phyloP scores from a whole-genome alignment of 2,329 filamentous ascomycete genomes.

The Trichoderma guizhouense region DNA sequence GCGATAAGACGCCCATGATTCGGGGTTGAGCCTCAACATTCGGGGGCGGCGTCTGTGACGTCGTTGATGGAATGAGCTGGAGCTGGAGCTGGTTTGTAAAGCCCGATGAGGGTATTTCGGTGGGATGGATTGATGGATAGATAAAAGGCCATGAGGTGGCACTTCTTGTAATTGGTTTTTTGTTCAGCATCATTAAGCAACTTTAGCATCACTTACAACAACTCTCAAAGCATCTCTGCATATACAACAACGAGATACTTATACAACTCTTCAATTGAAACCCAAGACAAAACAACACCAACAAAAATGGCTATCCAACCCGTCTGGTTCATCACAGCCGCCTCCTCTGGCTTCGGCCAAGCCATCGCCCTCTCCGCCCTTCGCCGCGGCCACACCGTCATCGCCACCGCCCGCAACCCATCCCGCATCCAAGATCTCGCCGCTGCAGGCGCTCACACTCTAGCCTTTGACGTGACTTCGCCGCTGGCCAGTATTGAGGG shows the following conservation, averaged over 20 bases:
- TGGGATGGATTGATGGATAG: not conserved
- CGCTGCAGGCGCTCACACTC: conserved; percentile 39
- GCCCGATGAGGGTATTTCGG: not conserved
- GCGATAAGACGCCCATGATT: not conserved
- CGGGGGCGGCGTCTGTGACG: not conserved
- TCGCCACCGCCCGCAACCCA: conserved; percentile 47
- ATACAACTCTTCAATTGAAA: not conserved
- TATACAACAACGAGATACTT: not conserved
- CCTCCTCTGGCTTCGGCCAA: conserved; percentile 50
- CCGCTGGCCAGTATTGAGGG: conserved; percentile 35
- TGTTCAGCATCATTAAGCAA: not conserved
- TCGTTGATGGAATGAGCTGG: not conserved
- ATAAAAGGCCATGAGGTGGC: not conserved
- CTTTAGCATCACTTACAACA: not conserved
- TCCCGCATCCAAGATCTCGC: conserved; percentile 41
- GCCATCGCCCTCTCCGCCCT: conserved; percentile 44
- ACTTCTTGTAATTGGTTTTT: not conserved
- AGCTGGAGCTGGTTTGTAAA: not conserved
- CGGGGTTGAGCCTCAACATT: not conserved
- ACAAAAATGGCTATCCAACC: conserved; percentile 23
- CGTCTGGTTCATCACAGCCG: conserved; percentile 53
- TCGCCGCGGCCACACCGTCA: conserved; percentile 45
- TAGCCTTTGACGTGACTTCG: conserved; percentile 47
- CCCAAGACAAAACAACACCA: not conserved
- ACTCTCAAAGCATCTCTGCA: not conserved